Conservation (phyloP, 192 early-diverging fungal species). For the Coemansia sp. region DNA sequence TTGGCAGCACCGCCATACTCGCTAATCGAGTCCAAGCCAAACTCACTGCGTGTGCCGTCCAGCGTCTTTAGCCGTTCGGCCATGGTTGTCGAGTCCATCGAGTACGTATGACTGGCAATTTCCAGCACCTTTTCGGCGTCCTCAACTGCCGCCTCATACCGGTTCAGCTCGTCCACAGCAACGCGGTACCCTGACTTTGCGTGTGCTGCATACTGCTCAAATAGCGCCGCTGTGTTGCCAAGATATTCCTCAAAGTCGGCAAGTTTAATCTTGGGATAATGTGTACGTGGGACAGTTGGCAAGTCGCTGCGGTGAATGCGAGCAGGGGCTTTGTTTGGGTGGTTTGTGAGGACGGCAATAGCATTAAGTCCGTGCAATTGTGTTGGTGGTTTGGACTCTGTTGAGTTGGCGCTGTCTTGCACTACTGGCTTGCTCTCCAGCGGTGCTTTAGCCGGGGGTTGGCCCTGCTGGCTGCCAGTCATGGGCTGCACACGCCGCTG, state of each 20-base stretch:
- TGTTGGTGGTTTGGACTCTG: slow-evolving; percentile 1
- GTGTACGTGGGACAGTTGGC: slow-evolving; percentile 51
- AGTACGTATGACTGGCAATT: slow-evolving; percentile 47
- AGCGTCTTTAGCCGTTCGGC: slow-evolving; percentile 50
- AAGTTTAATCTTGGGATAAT: slow-evolving; percentile 59
- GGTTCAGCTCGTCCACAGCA: slow-evolving; percentile 53
- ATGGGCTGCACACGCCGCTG: slow-evolving; percentile 47
- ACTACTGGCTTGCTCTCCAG: background rate
- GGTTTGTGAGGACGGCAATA: slow-evolving; percentile 53
- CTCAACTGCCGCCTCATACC: slow-evolving; percentile 56
- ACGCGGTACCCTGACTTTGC: slow-evolving; percentile 52
- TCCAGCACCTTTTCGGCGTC: slow-evolving; percentile 42
- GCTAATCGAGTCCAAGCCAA: slow-evolving; percentile 53
- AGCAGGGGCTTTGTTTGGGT: slow-evolving; percentile 49
- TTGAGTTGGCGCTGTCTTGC: background rate
- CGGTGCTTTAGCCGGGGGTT: slow-evolving; percentile 1
- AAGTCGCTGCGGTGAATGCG: slow-evolving; percentile 55
- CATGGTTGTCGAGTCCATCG: slow-evolving; percentile 56
- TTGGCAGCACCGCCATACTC: slow-evolving; percentile 31
- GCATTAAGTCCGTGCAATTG: slow-evolving; percentile 42
- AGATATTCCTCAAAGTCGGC: slow-evolving; percentile 89
- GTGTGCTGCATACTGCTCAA: slow-evolving; percentile 79
- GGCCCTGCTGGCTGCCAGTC: slow-evolving; percentile 2
- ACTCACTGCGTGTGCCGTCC: slow-evolving; percentile 56
- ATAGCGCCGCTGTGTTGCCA: slow-evolving; percentile 67